Evolutionary conservation across 2,329 filamentous ascomycete genomes (phyloP).

Genomic region (Talaromyces sp.): DNA sequence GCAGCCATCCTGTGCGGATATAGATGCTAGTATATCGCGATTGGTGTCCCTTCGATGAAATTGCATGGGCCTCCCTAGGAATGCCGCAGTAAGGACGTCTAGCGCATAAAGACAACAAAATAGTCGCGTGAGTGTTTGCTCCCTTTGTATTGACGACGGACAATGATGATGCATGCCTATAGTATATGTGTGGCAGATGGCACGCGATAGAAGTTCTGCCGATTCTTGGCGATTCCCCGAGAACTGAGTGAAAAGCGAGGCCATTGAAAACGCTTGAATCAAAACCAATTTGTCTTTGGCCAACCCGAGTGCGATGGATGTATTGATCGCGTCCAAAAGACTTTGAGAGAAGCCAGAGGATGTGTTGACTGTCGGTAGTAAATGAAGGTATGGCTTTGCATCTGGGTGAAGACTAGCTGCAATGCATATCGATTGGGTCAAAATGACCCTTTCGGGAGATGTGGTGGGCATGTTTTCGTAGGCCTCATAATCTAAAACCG

Average conservation of each 20-base stretch:
- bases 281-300: background rate
- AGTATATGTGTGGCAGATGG: slow-evolving; percentile 4
- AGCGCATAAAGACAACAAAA: slow-evolving; percentile 4
- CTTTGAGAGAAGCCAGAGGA: background rate
- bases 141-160: background rate
- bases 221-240: slow-evolving; percentile 3
- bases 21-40: background rate
- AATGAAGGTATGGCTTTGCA: background rate
- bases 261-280: slow-evolving; percentile 1
- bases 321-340: slow-evolving; percentile 1
- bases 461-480: background rate
- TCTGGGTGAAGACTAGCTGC: background rate
- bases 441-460: background rate
- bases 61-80: background rate
- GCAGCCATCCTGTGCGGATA: background rate
- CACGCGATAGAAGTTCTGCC: slow-evolving; percentile 1
- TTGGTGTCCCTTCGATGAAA: slow-evolving; percentile 2
- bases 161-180: background rate
- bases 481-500: background rate
- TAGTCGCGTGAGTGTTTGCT: background rate
- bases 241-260: slow-evolving; percentile 1
- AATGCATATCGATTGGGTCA: background rate
- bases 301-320: background rate
- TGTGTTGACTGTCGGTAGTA: background rate
- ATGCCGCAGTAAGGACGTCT: background rate